Conservation (phyloP, 2,329 filamentous ascomycete species). For the Fusarium nygamai region DNA sequence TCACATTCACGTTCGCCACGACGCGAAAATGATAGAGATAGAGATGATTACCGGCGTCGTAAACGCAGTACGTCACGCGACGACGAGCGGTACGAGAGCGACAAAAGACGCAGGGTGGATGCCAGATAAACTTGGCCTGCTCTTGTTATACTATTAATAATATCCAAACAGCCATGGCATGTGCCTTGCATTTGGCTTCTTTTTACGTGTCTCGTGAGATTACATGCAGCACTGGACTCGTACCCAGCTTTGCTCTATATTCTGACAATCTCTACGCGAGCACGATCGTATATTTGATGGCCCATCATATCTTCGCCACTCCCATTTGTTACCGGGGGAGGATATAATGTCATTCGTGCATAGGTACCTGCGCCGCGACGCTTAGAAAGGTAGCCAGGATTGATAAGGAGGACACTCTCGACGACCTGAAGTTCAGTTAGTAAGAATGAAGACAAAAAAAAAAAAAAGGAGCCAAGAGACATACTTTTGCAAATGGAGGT, state of each 20-base stretch:
- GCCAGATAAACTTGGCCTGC: slow-evolving; percentile 41
- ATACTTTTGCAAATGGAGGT: slow-evolving; percentile 87
- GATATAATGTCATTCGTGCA: slow-evolving; percentile 79
- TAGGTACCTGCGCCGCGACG: slow-evolving; percentile 86
- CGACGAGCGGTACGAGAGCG: slow-evolving; percentile 62
- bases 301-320: slow-evolving; percentile 66
- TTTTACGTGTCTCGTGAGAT: slow-evolving; percentile 37
- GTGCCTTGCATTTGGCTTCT: slow-evolving; percentile 3
- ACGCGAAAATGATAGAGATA: slow-evolving; percentile 52
- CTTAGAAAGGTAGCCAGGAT: slow-evolving; percentile 89
- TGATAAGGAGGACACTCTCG: slow-evolving; percentile 88
- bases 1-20: slow-evolving; percentile 67
- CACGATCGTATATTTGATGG: slow-evolving; percentile 83
- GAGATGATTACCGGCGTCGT: slow-evolving; percentile 59
- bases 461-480: slow-evolving; percentile 28
- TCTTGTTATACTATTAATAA: slow-evolving; percentile 41
- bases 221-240: slow-evolving; percentile 12
- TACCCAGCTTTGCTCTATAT: slow-evolving; percentile 61
- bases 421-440: slow-evolving; percentile 71
- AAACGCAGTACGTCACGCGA: slow-evolving; percentile 69
- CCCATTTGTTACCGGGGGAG: slow-evolving; percentile 69
- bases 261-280: slow-evolving; percentile 86
- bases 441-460: not conserved
- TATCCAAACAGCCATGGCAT: slow-evolving; percentile 29
- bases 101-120: slow-evolving; percentile 70